Conservation (phyloP, 306 rosid genomes). For the Citrullus mucosospermus region DNA sequence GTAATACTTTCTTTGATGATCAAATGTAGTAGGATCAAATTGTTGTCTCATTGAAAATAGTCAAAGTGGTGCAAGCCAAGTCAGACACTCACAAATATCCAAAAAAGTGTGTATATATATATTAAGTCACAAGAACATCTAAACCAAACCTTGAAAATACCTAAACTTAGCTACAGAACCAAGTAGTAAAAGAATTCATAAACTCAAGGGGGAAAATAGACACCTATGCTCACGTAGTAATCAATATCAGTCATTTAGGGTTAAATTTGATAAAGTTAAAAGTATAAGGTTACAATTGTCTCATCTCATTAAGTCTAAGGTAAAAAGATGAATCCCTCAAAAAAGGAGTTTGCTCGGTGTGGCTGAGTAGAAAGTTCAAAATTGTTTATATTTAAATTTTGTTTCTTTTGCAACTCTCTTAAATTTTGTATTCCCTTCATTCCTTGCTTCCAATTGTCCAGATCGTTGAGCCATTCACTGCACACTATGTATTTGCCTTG, state of each 20-base stretch:
- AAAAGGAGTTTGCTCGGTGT: background rate
- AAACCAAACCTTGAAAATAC: background rate
- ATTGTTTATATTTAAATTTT: background rate
- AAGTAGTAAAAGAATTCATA: background rate
- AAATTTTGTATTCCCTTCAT: background rate
- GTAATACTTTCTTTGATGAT: background rate
- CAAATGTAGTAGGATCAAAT: background rate
- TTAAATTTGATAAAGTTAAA: background rate
- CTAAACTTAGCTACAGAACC: background rate
- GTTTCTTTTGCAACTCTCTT: background rate
- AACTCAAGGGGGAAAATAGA: background rate
- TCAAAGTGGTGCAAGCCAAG: background rate
- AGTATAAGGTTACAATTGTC: background rate
- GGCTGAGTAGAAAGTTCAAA: background rate
- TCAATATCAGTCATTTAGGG: background rate
- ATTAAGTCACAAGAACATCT: background rate
- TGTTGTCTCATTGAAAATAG: background rate
- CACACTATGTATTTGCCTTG: slow-evolving; percentile 67
- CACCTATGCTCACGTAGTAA: background rate
- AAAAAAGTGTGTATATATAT: no score
- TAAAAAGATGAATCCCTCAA: background rate
- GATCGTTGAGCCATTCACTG: slow-evolving; percentile 79
- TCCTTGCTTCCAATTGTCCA: slow-evolving; percentile 4
- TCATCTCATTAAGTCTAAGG: background rate
- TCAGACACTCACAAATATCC: no score